Evolutionary conservation across 2,329 filamentous ascomycete species (phyloP).

Genomic region (Fusarium lateritium): DNA sequence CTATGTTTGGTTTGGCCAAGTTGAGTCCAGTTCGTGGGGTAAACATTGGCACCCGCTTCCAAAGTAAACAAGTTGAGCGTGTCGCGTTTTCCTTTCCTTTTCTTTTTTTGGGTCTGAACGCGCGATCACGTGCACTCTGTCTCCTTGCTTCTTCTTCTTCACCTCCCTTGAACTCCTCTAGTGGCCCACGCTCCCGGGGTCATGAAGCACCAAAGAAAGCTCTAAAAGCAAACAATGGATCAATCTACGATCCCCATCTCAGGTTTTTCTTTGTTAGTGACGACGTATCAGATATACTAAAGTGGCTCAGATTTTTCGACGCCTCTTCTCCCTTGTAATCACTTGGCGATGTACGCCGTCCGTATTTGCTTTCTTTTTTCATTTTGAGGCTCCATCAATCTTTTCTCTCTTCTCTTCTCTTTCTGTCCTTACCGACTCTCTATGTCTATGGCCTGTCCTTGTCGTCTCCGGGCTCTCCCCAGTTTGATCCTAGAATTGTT

Average conservation of each 20-base stretch:
- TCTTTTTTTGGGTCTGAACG: constrained; percentile 22
- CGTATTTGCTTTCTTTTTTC: constrained; percentile 17
- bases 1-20: neutral
- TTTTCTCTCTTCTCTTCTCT: constrained; percentile 9
- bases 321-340: constrained; percentile 28
- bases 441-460: constrained; percentile 34
- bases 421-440: constrained; percentile 25
- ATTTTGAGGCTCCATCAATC: neutral
- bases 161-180: constrained; percentile 14
- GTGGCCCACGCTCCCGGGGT: constrained; percentile 35
- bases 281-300: constrained; percentile 32
- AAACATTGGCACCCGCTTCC: constrained; percentile 38
- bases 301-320: constrained; percentile 28
- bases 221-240: constrained; percentile 21
- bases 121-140: constrained; percentile 42
- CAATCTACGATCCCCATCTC: constrained; percentile 37
- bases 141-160: constrained; percentile 4
- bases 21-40: constrained; percentile 33
- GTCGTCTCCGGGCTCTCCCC: constrained; percentile 35
- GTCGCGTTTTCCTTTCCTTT: constrained; percentile 35
- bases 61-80: constrained; percentile 49
- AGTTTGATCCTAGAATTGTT: constrained; percentile 37
- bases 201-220: constrained; percentile 18
- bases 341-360: constrained; percentile 17
- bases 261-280: constrained; percentile 34